Evolutionary conservation across 2,329 filamentous ascomycete genomes (phyloP), one percentile per base, ranked within the genome.

Genomic region (Corynespora cassiicola): DNA sequence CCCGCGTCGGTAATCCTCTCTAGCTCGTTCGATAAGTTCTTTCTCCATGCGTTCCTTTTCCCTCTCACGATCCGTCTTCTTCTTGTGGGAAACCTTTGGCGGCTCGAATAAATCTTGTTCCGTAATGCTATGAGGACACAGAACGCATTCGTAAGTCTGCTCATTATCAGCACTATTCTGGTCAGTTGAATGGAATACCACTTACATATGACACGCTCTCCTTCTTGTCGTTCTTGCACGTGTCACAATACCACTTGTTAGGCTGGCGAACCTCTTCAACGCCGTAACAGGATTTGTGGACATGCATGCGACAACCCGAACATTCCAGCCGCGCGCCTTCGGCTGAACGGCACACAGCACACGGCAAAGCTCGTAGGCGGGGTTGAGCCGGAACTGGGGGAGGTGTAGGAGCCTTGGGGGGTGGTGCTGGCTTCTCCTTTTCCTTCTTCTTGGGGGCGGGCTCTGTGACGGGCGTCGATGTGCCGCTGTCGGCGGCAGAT

Each of bases 211-310:
- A 96, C 28, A 95, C 86, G 52, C 89, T 85, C 5, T 92, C 90
- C 58, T 86, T 92, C 65, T 90, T 90, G 64, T 99, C 94, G 61
- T 99, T 99, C 23, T 84, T 78, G 69, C 94, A 99, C 81, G 91
- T 95, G 69, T 97, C 94, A 68, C 94, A 99, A 25, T 86, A 82
- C 94, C 94, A 99, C 69, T 95, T 95, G 39, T 56, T 56, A 28
- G 78, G 80, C 20, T 82, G 79, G 26, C 88, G 82, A 39, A 70
- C 71, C 32, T 86, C 83, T 29, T 86, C 82, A 20, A 97, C 78
- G n/a, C 94, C 94, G 63, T 97, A 99, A 70, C 94, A 99, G 46
- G 84, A 83, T 36, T 88, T 86, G 68, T 99, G 94, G 16, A 97
- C 92, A 3, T 90, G 90, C 68, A 99, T 73, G 36, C 90, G 86